A percentile compares a stretch with the other conserved stretches of the same genome.
These are phyloP conservation scores for Gnetum montanum DNA, from an alignment of 75 land plant genomes.

Conservation along the genomic window DNA sequence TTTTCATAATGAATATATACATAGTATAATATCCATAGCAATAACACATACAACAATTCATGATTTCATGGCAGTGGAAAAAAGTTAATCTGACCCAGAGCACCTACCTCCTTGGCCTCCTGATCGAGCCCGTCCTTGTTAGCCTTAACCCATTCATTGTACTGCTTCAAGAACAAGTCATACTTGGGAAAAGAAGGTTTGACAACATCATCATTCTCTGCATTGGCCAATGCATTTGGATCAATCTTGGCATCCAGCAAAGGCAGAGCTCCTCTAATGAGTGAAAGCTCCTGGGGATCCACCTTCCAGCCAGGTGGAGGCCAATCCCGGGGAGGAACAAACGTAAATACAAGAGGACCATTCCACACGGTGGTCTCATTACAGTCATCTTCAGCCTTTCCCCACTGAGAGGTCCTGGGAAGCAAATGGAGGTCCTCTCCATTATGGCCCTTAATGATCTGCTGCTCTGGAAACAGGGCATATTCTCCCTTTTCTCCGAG, in stretches of 20 bases:
- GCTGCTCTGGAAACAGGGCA: conserved; percentile 14
- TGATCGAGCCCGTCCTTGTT: conserved; percentile 79
- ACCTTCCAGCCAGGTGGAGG: conserved; percentile 96
- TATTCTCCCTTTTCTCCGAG: conserved; percentile 47
- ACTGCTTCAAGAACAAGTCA: conserved; percentile 81
- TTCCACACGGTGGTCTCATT: conserved; percentile 42
- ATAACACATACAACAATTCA: no score
- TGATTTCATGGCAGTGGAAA: no score
- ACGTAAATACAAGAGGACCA: conserved; percentile 45
- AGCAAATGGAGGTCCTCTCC: background rate
- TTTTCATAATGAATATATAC: no score
- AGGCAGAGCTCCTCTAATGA: conserved; percentile 71
- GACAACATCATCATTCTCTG: conserved; percentile 18
- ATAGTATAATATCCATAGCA: no score
- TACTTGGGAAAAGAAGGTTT: conserved; percentile 49
- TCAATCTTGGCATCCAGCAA: conserved; percentile 29
- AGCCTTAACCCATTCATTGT: conserved; percentile 73
- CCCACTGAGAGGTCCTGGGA: conserved; percentile 9
- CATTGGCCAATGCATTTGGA: conserved; percentile 25
- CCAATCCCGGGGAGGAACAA: conserved; percentile 91
- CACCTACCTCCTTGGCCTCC: no score
- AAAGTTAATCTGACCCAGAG: no score
- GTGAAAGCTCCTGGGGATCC: conserved; percentile 73
- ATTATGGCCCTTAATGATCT: conserved; percentile 12
- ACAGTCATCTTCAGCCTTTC: conserved; percentile 51